Conservation (phyloP, 345 rosid genomes). For the Sisymbrium irio region DNA sequence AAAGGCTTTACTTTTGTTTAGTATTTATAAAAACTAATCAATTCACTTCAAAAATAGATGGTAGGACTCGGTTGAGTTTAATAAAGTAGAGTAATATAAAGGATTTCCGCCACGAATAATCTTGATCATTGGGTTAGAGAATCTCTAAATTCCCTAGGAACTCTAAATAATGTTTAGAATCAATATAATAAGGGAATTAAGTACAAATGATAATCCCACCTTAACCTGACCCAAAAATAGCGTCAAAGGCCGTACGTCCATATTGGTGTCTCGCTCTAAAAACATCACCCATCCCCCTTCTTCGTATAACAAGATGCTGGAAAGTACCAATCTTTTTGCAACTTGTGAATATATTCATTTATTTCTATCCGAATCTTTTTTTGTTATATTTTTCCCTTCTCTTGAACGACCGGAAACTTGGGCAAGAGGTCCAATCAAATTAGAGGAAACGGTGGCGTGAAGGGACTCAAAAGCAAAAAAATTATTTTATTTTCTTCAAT, state of each 20-base stretch:
- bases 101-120: not conserved
- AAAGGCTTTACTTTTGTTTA: not conserved
- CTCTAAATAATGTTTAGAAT: not conserved
- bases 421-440: conserved; percentile 27
- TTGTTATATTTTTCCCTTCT: not conserved
- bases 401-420: conserved; percentile 8
- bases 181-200: not conserved
- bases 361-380: not conserved
- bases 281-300: not conserved
- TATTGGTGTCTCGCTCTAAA: not conserved
- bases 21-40: not conserved
- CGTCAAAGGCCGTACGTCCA: not conserved
- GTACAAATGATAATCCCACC: conserved; percentile 4
- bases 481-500: not conserved
- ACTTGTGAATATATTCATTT: conserved; percentile 4
- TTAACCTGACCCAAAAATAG: not conserved
- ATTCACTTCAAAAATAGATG: not conserved
- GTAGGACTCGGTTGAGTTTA: not conserved
- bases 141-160: not conserved
- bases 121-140: not conserved
- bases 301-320: not conserved
- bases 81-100: not conserved
- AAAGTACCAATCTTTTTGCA: conserved; percentile 4
- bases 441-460: conserved; percentile 24
- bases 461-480: conserved; percentile 19